Conservation (phyloP, 1,139 yeast genomes). For the Yamadazyma songkhlaensis region DNA sequence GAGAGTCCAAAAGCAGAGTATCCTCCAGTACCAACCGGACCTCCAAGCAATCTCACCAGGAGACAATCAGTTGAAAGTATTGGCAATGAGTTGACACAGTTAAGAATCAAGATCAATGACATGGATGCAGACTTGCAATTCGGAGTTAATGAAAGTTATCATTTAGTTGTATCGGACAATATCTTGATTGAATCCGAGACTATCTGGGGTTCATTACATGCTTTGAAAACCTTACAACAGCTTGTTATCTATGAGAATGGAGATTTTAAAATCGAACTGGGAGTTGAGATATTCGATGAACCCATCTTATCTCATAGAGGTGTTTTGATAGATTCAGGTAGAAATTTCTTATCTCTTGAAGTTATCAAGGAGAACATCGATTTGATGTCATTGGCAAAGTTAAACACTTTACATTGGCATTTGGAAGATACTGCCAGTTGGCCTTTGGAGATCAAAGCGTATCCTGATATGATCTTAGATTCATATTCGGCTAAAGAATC, state of each 20-base stretch:
- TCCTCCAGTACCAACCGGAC: constrained; percentile 1
- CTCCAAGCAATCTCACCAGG: not conserved
- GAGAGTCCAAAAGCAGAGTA: constrained; percentile 13
- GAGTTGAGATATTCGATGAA: constrained; percentile 33
- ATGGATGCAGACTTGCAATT: constrained; percentile 30
- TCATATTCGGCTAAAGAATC: constrained; percentile 39
- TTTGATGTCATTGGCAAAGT: constrained; percentile 38
- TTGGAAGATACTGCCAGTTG: constrained; percentile 45
- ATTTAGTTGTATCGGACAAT: constrained; percentile 17
- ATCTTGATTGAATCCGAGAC: constrained; percentile 32
- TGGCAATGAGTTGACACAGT: not conserved
- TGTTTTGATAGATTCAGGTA: constrained; percentile 40
- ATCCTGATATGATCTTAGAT: constrained; percentile 43
- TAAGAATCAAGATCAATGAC: constrained; percentile 20
- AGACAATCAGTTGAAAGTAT: constrained; percentile 1
- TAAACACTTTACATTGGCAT: constrained; percentile 49
- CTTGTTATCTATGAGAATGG: constrained; percentile 27
- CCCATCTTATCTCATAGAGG: constrained; percentile 48
- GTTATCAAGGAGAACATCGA: constrained; percentile 39
- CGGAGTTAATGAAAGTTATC: constrained; percentile 43
- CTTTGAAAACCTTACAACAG: constrained; percentile 44
- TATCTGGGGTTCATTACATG: constrained; percentile 47
- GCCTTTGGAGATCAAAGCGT: constrained; percentile 36
- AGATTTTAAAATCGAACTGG: constrained; percentile 27
- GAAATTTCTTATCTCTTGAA: constrained; percentile 35